These are phyloP conservation scores for Penicillium tannophilum DNA, from an alignment of 495 filamentous ascomycete genomes.

Conservation along the genomic window DNA sequence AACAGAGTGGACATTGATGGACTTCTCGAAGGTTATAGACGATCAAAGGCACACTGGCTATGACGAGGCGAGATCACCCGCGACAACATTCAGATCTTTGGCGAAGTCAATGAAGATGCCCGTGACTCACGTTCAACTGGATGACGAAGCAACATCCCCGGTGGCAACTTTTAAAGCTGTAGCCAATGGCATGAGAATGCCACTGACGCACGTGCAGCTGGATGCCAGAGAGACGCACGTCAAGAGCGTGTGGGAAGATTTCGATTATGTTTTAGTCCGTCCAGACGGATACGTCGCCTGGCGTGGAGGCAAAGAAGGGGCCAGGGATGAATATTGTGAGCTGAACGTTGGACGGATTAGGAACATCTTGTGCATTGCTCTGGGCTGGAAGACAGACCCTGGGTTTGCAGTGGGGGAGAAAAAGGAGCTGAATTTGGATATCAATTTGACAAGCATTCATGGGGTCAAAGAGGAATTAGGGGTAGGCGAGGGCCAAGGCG, in stretches of 20 bases:
- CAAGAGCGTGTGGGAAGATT: slow-evolving; percentile 4
- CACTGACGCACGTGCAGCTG: background rate
- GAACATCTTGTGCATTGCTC: background rate
- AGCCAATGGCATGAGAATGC: background rate
- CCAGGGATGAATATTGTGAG: background rate
- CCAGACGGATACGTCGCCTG: slow-evolving; percentile 17
- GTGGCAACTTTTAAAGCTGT: background rate
- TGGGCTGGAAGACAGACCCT: background rate
- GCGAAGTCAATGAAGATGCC: background rate
- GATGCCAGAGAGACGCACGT: background rate
- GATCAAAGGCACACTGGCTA: background rate
- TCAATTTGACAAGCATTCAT: background rate
- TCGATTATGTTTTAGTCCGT: slow-evolving; percentile 9
- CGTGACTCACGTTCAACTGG: background rate
- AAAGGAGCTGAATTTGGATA: background rate
- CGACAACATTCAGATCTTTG: background rate
- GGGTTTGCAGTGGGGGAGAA: background rate
- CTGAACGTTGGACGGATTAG: background rate
- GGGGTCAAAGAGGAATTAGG: background rate
- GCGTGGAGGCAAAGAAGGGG: slow-evolving; percentile 13
- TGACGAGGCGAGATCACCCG: background rate
- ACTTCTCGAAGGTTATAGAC: slow-evolving; percentile 16
- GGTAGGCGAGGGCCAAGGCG: background rate
- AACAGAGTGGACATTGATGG: slow-evolving; percentile 27
- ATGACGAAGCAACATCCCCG: background rate